Percentiles rank a stretch among this genome's conserved stretches.
These are phyloP conservation scores for Acrasis kona DNA, from an alignment of 78 protist species.

Conservation along the genomic window DNA sequence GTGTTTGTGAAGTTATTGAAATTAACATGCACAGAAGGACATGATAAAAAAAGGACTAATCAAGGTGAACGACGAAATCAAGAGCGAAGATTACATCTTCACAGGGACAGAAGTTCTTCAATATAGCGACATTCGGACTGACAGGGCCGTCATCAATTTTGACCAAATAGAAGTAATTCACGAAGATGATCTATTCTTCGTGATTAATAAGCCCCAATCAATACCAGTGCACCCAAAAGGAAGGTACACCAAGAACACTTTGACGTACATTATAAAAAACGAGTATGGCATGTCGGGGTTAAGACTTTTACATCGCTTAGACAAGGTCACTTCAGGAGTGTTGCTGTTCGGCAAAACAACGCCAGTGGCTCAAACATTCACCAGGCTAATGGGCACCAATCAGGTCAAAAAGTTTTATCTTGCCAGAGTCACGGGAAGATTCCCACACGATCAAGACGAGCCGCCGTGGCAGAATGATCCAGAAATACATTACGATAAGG, in stretches of 20 bases:
- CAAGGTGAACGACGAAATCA: conserved; percentile 11
- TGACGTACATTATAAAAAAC: conserved; percentile 31
- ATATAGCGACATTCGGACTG: conserved; percentile 70
- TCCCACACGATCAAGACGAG: conserved; percentile 17
- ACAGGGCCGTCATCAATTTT: conserved; percentile 49
- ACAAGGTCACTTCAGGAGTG: conserved; percentile 68
- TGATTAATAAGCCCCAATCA: conserved; percentile 66
- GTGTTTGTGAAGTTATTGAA: neutral
- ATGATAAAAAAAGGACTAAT: conserved; percentile 41
- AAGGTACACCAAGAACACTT: conserved; percentile 61
- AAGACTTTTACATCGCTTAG: conserved; percentile 55
- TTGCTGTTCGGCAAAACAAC: conserved; percentile 44
- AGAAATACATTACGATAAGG: too few species aligned
- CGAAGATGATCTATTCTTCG: conserved; percentile 54
- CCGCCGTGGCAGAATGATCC: too few species aligned
- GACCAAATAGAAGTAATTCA: neutral
- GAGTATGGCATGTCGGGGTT: neutral
- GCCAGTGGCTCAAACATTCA: conserved; percentile 19
- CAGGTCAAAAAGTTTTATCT: conserved; percentile 49
- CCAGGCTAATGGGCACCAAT: neutral
- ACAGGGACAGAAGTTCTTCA: conserved; percentile 20
- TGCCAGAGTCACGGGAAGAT: conserved; percentile 59
- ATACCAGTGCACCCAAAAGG: conserved; percentile 72
- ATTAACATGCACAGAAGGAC: neutral
- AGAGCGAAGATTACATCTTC: neutral